Base-by-base conservation (phyloP, 139 green algal genomes). In the Tetraselmis striata region DNA sequence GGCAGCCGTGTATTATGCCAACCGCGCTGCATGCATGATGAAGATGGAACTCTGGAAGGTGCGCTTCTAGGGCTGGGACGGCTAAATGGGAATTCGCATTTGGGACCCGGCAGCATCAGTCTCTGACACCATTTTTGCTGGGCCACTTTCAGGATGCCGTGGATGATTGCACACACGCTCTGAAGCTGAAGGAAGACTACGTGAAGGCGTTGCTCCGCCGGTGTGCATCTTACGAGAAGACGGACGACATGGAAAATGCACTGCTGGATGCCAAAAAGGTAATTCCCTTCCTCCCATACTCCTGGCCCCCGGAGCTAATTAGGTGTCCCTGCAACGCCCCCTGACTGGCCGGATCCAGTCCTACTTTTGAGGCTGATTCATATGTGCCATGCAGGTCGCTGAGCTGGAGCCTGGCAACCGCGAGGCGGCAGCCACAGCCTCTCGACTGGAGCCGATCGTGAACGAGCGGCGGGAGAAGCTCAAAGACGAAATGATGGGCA, bases 401-500 rank as follows among this genome's bases (percentile, higher is more conserved):
- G 90, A 97, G 79, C 59, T 96, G 26, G 91, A 97, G 0, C 85
- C 91, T 0, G 83, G 78, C 67, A 93, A 92, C 80, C 31, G 30
- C 0, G 87, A 87, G 80, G 93, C 93, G 0, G 29, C 1, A 23
- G 77, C 78, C 2, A 82, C 83, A 28, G 86, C 91, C 1, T 32
- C 32, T 27, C 82, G 90, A 22, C 80, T 99, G 77, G 84, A 93
- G 81, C 95, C 94, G 0, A 80, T 93, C 5, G 96, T 97, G 28
- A 76, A 87, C n/a, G 91, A 95, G 80, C 85, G 87, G 30, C 88
- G 93, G 75, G 96, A 99, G 83, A 96, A 98, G 89, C 88, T 98
- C 79, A 99, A 98, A 86, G 94, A 96, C 27, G 93, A 94, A 75
- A 94, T 95, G 91, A 83, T 96, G 23, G 92, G 89, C 29, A 98